Evolutionary conservation across 2,329 filamentous ascomycete genomes (phyloP), one percentile per base, ranked within the genome.

Genomic region (Lecanosticta acicola): DNA sequence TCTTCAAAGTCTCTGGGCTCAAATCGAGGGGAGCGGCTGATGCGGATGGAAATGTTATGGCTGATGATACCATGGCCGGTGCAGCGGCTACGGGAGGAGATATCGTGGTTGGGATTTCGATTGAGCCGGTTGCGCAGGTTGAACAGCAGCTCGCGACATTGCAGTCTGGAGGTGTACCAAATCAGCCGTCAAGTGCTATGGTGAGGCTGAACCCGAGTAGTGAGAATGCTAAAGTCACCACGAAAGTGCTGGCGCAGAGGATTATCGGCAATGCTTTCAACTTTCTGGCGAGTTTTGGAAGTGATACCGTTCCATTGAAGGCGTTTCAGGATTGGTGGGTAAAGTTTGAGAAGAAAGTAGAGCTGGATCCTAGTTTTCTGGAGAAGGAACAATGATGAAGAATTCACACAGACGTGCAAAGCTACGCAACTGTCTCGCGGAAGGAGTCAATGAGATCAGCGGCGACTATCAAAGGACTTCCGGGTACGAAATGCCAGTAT

Each of bases 191-290:
- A 3, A 60, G 58, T 13, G 67, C 66, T 19, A 32, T 72, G 20
- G 67, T 71, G 0, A 56, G 64, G 17, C 33, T 53, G 20, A 47
- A 51, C 18, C 50, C 55, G 18, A 9, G 41, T 32, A 46, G 57
- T 33, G 9, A 39, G 13, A 38, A 48, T 3, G 51, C 44, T 11
- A 53, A 71, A 38, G 73, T 81, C 1, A 74, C 78, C n/a, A 93
- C 88, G 0, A 81, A 87, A 54, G 72, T 88, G 2, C 75, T 98
- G 18, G 93, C 93, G 21, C 89, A 97, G 69, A 76, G 87, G 53
- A 96, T 98, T 58, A 97, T 98, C 59, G 85, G 87, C 59, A 95
- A 96, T 67, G 93, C 91, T 11, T 98, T 97, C 68, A 96, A 98
- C 68, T 97, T 95, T 66, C 73, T 98, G 46, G 82, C 91, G 3